phyloP scores from a whole-genome alignment of 495 filamentous ascomycete genomes.

The Aspergillus hancockii region DNA sequence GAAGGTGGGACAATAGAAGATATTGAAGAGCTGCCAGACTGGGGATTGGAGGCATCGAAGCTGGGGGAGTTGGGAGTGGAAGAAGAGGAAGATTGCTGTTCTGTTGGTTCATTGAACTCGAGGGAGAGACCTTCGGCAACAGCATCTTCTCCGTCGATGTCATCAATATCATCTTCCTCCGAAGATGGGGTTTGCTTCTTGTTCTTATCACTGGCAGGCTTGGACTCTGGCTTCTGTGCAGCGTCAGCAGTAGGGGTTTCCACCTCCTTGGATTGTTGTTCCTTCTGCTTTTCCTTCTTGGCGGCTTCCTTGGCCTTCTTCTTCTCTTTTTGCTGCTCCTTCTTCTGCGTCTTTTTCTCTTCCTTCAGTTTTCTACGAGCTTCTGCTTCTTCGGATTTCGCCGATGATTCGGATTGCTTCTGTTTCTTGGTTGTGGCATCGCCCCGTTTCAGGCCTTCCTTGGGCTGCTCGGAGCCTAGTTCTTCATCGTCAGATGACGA shows the following conservation, averaged over 20 bases:
- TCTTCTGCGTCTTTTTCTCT: conserved; percentile 53
- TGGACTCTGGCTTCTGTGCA: conserved; percentile 15
- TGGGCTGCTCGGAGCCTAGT: conserved; percentile 43
- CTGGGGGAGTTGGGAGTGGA: conserved; percentile 61
- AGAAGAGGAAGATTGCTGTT: conserved; percentile 49
- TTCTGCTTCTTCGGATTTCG: conserved; percentile 41
- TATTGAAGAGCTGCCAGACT: conserved; percentile 70
- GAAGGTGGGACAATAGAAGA: conserved; percentile 66
- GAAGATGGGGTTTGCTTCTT: conserved; percentile 18
- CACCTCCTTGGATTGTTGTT: conserved; percentile 33
- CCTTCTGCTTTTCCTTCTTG: conserved; percentile 46
- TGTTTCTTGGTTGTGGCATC: conserved; percentile 38
- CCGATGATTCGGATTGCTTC: conserved; percentile 33
- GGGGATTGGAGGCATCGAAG: conserved; percentile 60
- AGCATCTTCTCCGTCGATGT: conserved; percentile 36
- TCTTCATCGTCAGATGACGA: conserved; percentile 43
- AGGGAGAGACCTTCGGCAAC: conserved; percentile 44
- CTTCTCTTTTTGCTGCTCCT: conserved; percentile 49
- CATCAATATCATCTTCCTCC: conserved; percentile 32
- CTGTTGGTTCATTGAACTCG: conserved; percentile 40
- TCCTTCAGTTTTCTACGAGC: conserved; percentile 44
- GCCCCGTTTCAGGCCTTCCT: conserved; percentile 42
- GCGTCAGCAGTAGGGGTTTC: conserved; percentile 19
- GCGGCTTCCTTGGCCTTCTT: conserved; percentile 48
- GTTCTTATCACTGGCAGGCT: conserved; percentile 34